Evolutionary conservation across 2,329 filamentous ascomycete genomes (phyloP), one percentile per base, ranked within the genome.

Genomic region (Hymenoscyphus linearis): DNA sequence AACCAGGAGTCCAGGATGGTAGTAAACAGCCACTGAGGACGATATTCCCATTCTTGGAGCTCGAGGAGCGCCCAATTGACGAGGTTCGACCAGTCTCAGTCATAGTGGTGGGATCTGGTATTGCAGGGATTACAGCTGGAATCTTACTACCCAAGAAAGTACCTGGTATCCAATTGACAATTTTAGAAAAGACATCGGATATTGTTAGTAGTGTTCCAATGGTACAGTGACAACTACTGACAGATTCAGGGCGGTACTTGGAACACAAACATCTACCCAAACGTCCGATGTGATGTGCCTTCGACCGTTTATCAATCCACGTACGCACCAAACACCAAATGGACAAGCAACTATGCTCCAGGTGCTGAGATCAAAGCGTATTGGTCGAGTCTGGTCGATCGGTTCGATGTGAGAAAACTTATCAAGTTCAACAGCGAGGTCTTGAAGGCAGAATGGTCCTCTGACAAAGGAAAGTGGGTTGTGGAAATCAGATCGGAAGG

Each of bases 321-420:
- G 0, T 90, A 89, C 70, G 78, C 79, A 6, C 85, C 86, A 0
- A 90, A 90, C 60, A 82, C 80, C 0, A 78, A 88, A 65, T 91
- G 88, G 88, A 80, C 80, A 0, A 85, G 89, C 66, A 79, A 85
- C 62, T 91, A 89, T 68, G 82, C 87, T 0, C 82, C 83, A 40
- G 87, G 87, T 0, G 71, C 75, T 3, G 88, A 91, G 71, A 91
- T 91, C 62, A 75, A 79, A 6, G 79, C 83, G 16, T 91, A 91
- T 69, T 86, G 86, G 85, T 80, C 88, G 66, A 72, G 73, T 0
- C 72, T 88, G 2, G 86, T 87, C 0, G 76, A 76, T 7, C 88
- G 90, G 66, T 81, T 89, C 70, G 78, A 85, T 59, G 82, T 90
- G 1, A 86, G 89, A 69, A 76, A 82, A 36, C 80, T 82, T 58